Conservation (phyloP, 805 yeast species). For the Ogataea paraovalis region DNA sequence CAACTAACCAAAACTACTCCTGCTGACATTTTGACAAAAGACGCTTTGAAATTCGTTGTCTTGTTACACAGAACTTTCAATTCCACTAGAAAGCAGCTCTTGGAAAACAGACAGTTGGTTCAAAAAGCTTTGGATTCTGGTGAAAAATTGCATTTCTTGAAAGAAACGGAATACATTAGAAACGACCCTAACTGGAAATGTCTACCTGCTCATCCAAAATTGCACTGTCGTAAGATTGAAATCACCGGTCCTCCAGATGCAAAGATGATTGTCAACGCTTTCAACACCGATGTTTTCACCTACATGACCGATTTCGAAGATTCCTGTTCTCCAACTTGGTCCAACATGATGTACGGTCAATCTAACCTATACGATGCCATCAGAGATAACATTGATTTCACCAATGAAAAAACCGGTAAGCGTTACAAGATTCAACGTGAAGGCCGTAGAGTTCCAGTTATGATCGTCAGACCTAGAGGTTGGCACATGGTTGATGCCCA, state of each 20-base stretch:
- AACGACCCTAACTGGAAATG: conserved; percentile 75
- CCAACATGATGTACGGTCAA: conserved; percentile 74
- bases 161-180: conserved; percentile 67
- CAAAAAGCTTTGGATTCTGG: conserved; percentile 64
- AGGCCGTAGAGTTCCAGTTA: conserved; percentile 63
- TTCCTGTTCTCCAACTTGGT: conserved; percentile 82
- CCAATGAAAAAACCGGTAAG: conserved; percentile 35
- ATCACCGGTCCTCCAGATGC: conserved; percentile 86
- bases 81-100: conserved; percentile 50
- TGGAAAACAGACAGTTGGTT: conserved; percentile 56
- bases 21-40: conserved; percentile 50
- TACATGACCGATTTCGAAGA: conserved; percentile 88
- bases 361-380: conserved; percentile 74
- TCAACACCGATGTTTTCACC: conserved; percentile 73
- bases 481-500: conserved; percentile 82
- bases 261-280: conserved; percentile 78
- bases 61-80: conserved; percentile 72
- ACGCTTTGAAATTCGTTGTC: conserved; percentile 66
- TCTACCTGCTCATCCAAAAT: conserved; percentile 65
- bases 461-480: conserved; percentile 84
- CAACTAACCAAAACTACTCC: conserved; percentile 39
- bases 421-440: conserved; percentile 38
- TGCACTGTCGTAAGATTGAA: conserved; percentile 72
- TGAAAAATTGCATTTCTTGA: conserved; percentile 55
- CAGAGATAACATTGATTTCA: conserved; percentile 59